Evolutionary conservation across 2,329 filamentous ascomycete genomes (phyloP), one percentile per base, ranked within the genome.

Genomic region (Fusarium sp.): DNA sequence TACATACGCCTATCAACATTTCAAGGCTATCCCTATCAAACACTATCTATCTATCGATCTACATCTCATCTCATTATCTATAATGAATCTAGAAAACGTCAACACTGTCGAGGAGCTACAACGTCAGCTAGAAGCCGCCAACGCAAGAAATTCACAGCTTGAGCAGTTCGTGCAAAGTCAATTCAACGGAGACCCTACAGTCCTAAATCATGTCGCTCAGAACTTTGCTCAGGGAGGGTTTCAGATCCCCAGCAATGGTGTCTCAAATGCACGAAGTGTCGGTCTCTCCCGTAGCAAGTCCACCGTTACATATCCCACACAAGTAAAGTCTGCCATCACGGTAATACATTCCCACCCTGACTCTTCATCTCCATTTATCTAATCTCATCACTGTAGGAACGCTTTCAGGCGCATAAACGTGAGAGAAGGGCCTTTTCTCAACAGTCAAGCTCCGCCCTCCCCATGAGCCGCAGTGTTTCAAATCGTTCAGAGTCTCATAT

Each of bases 381-480:
- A 57, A 75, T 61, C 49, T 13, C 44, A 18, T 46, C 26, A 26
- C 13, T 23, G 34, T 41, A 75, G 72, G 67, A 69, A 59, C 67
- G 62, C 23, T 52, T 65, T 28, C 65, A 73, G 37, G 65, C 70
- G 7, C 49, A 58, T 43, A 69, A 66, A 49, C 68, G 69, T 31
- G 74, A 71, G 61, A 67, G 67, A 45, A 71, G 75, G 28, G 70
- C 74, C 21, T 66, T 67, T 43, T 78, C 77, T 26, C 77, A 78
- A 45, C 76, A 79, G 57, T 67, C 73, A 2, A 61, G 76, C 14
- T 65, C 75, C 11, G 76, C 79, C 2, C 77, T 80, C 30, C 76
- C 77, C 65, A 86, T 85, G 84, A 78, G 80, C 70, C 82, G 84
- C 58, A 81, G 78, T 56, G 75, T 77, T 16, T 85, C 84, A 41